phyloP scores from a whole-genome alignment of 176 grass and related monocot species.

The Phoenix dactylifera region DNA sequence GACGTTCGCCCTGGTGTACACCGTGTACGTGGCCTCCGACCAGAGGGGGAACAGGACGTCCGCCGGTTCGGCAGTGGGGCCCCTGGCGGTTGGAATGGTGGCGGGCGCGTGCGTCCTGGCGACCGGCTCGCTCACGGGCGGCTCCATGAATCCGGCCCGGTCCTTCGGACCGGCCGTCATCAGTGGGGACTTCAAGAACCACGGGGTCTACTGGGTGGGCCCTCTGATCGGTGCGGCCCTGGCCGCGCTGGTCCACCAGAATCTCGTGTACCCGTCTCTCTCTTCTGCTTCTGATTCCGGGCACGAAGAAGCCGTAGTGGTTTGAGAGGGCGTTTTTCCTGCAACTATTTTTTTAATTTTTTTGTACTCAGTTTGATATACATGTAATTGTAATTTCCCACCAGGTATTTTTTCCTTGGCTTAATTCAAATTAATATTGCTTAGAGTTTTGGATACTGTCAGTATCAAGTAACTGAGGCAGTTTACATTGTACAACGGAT shows the following conservation, averaged over 20 bases:
- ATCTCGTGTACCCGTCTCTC: constrained; percentile 24
- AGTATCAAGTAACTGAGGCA: too few species aligned
- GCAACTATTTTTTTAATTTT: too few species aligned
- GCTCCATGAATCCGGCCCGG: constrained; percentile 86
- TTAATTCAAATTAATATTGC: too few species aligned
- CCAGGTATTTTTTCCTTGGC: too few species aligned
- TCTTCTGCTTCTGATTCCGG: constrained; percentile 8
- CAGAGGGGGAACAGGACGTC: constrained; percentile 1
- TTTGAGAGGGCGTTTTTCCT: constrained; percentile 11
- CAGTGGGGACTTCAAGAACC: constrained; percentile 61
- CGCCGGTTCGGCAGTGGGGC: constrained; percentile 24
- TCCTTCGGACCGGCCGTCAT: constrained; percentile 74
- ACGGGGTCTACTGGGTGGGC: constrained; percentile 74
- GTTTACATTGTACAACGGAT: too few species aligned
- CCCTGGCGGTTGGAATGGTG: constrained; percentile 36
- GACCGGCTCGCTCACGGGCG: constrained; percentile 51
- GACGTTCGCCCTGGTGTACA: constrained; percentile 78
- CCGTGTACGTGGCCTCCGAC: constrained; percentile 44
- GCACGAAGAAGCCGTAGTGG: constrained; percentile 14
- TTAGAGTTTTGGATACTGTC: too few species aligned
- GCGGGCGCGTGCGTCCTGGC: constrained; percentile 48
- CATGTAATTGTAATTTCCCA: too few species aligned
- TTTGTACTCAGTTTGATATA: too few species aligned
- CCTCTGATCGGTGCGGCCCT: constrained; percentile 60
- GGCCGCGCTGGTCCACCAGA: constrained; percentile 57